Conservation (phyloP, 179 eudicot genomes). For the Spergularia azorica region DNA sequence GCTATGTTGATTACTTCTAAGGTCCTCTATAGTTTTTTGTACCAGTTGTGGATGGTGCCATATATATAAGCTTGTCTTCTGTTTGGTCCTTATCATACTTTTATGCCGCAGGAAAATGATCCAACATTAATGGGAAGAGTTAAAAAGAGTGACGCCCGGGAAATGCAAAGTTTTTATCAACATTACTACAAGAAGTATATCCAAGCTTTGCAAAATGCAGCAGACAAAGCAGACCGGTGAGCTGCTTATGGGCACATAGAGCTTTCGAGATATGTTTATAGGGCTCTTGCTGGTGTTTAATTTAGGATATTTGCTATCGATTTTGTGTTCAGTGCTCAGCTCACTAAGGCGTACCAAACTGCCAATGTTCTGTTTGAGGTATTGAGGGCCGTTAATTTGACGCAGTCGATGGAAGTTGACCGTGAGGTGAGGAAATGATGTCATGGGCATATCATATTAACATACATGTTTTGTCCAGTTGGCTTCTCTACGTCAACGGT, state of each 20-base stretch:
- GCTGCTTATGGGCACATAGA: conserved; percentile 22
- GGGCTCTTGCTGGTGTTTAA: conserved; percentile 1
- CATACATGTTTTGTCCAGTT: neutral
- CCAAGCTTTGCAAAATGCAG: conserved; percentile 95
- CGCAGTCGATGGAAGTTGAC: conserved; percentile 90
- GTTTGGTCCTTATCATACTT: neutral
- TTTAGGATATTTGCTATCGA: conserved; percentile 15
- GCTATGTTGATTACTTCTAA: too few species aligned
- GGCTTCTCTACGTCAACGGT: neutral
- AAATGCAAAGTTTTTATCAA: conserved; percentile 99
- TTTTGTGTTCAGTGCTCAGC: conserved; percentile 76
- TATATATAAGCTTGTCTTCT: neutral
- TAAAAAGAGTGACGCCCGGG: conserved; percentile 95
- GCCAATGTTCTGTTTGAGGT: conserved; percentile 99
- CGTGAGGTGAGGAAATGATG: conserved; percentile 63
- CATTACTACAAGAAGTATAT: conserved; percentile 97
- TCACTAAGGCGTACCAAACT: conserved; percentile 98
- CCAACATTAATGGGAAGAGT: conserved; percentile 93
- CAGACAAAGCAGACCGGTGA: conserved; percentile 98
- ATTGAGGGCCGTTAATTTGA: conserved; percentile 90
- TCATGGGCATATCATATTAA: neutral
- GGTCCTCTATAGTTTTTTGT: neutral
- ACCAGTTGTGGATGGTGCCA: neutral
- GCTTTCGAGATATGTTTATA: neutral
- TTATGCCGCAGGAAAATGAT: conserved; percentile 78